Base-by-base conservation (phyloP, 2,329 filamentous ascomycete species). In the Onygenales sp. region DNA sequence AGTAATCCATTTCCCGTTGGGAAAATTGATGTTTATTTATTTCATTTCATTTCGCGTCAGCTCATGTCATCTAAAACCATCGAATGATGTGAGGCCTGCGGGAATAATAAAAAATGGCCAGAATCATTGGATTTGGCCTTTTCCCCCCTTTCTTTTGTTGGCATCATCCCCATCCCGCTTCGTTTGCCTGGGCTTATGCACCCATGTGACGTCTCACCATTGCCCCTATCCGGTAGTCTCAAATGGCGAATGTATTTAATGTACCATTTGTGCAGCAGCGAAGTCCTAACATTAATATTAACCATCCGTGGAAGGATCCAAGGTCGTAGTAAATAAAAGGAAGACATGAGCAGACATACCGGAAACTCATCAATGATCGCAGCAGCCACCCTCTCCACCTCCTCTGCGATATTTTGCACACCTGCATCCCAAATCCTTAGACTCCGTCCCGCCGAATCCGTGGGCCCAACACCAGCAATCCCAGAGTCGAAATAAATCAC, bases 391-490 rank as follows among this genome's bases (percentile, higher is more conserved):
- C 84, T 86, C 72, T 96, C 92, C 5, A 95, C 87, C 66, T 95
- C 89, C 69, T 97, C 90, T 2, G 91, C 85, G 53, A 97, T 69
- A 32, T 84, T 84, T 67, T 92, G 85, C 17, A 97, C 89, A 61
- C 94, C 94, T 35, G 81, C 78, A 69, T 97, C 92, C 92, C 92
- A 97, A 62, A 85, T 81, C 45, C 88, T 81, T 69, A 95, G 79
- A 71, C 90, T 85, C 67, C 80, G 82, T 55, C 82, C 85, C 2
- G 84, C 79, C 3, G 80, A 69, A 17, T 80, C 78, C 54, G 82
- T 21, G 47, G 84, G 81, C 32, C 82, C 77, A n/a, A 81, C 79
- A 55, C 82, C 87, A 52, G 82, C 82, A 64, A 83, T 83, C 66
- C 85, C 64, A 71, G 76, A 70, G 38, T 93, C 88, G 66, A 98